Base-by-base conservation (phyloP, 192 early-diverging fungal genomes). In the Rhizoclosmatium globosum region DNA sequence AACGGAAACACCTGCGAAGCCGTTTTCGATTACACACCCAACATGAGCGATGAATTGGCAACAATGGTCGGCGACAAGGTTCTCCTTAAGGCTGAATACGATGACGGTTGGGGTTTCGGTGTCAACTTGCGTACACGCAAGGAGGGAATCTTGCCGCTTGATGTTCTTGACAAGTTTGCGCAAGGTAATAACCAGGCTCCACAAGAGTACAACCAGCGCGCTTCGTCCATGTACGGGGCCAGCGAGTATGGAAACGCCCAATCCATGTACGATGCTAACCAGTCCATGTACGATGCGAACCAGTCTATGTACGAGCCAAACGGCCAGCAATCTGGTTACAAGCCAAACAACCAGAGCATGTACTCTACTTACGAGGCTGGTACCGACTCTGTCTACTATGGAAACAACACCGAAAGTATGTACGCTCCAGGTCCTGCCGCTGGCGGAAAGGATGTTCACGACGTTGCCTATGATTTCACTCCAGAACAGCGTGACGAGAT, bases 401-500 rank as follows among this genome's bases (percentile, higher is more conserved):
- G 73, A 62, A 58, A 58, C 19, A 74, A 74, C 46, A 74, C 73
- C 3, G 59, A 74, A 6, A 62, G 58, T 2, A 39, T 64, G 6
- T 74, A 74, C 43, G 42, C 39, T 3, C 66, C 66, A 17, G 43
- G 45, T 46, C n/a, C n/a, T 15, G 62, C 62, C 17, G 38, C 17
- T 57, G 61, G 21, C 9, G 50, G 50, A 13, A 7, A 53, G 50
- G 50, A 53, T 17, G 50, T 2, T 23, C 44, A 74, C 43, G 45
- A 11, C 15, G 57, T 62, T 44, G 21, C 45, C 21, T 44, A 74
- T 38, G 59, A 50, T 43, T 74, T 74, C 39, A 11, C 56, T n/a
- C 74, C 74, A 41, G 21, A 76, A 62, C 11, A 15, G 47, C 41
- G 42, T 31, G 74, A 76, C 39, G 74, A 76, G 66, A 13, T 76